Conservation (phyloP, 2,329 filamentous ascomycete species). For the Fusarium incarnatum region DNA sequence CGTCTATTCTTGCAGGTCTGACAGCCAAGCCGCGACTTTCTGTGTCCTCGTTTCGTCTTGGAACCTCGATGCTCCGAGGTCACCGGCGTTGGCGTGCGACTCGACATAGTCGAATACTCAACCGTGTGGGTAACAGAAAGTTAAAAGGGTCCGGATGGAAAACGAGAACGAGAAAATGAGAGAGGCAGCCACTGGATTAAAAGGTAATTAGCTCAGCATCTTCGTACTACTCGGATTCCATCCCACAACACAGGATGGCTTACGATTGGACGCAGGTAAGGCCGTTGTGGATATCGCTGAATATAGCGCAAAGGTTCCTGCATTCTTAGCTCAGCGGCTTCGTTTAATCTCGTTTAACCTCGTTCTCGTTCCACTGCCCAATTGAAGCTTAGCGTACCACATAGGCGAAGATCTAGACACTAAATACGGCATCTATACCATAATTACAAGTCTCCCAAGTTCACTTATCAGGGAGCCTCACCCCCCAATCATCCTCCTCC, state of each 20-base stretch:
- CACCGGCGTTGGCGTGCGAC: neutral
- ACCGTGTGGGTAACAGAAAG: neutral
- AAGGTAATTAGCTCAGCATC: neutral
- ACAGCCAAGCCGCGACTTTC: neutral
- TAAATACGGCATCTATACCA: no score
- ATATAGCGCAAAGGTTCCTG: neutral
- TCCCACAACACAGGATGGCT: accelerated
- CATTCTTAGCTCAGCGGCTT: neutral
- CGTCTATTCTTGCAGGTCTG: neutral
- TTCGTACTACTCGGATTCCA: accelerated
- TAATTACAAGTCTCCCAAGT: no score
- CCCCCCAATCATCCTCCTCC: no score
- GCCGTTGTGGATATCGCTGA: accelerated
- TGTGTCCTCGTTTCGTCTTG: neutral
- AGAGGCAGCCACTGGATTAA: neutral
- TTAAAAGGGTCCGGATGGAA: neutral
- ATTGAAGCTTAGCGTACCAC: no score
- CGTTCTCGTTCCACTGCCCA: neutral
- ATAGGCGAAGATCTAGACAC: no score
- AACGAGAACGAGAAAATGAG: neutral
- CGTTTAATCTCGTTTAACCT: neutral
- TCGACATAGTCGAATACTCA: neutral
- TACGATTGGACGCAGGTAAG: neutral
- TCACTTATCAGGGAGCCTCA: no score
- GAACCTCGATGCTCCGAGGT: neutral